A percentile compares a stretch with the other conserved stretches of the same genome.
phyloP scores from a whole-genome alignment of 2,329 filamentous ascomycete genomes.

The Xylaria sp. region DNA sequence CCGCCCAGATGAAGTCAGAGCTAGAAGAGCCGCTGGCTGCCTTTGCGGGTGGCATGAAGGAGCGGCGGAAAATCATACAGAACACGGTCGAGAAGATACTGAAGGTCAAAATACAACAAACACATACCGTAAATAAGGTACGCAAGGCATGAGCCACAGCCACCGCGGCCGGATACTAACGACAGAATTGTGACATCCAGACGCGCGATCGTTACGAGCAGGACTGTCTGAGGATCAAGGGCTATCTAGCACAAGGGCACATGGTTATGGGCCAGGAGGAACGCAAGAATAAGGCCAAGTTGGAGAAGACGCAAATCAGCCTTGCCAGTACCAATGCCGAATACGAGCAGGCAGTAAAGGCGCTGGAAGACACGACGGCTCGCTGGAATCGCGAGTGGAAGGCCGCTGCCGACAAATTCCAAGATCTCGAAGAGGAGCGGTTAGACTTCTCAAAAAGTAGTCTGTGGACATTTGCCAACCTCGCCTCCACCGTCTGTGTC shows the following conservation, averaged over 20 bases:
- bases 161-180: slow-evolving; percentile 1
- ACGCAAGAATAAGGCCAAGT: slow-evolving; percentile 96
- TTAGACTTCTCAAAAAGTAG: slow-evolving; percentile 98
- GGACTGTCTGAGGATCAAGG: slow-evolving; percentile 97
- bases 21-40: slow-evolving; percentile 91
- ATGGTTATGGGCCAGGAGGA: slow-evolving; percentile 99
- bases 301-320: slow-evolving; percentile 98
- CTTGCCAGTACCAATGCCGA: slow-evolving; percentile 89
- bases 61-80: slow-evolving; percentile 95
- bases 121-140: slow-evolving; percentile 88
- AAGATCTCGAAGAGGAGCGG: slow-evolving; percentile 96
- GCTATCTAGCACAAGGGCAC: slow-evolving; percentile 95
- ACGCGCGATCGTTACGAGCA: slow-evolving; percentile 95
- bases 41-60: slow-evolving; percentile 94
- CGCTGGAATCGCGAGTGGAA: slow-evolving; percentile 99
- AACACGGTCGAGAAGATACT: slow-evolving; percentile 91
- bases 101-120: slow-evolving; percentile 93
- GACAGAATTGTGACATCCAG: slow-evolving; percentile 46
- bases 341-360: slow-evolving; percentile 91
- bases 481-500: slow-evolving; percentile 95
- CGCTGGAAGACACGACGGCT: slow-evolving; percentile 90
- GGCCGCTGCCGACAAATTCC: slow-evolving; percentile 96
- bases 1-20: slow-evolving; percentile 93
- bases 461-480: slow-evolving; percentile 97
- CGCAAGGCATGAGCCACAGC: slow-evolving; percentile 31